A percentile compares a stretch with the other conserved stretches of the same genome.
Evolutionary conservation across 208 protist genomes (phyloP).

Genomic region (Naegleria fowleri): DNA sequence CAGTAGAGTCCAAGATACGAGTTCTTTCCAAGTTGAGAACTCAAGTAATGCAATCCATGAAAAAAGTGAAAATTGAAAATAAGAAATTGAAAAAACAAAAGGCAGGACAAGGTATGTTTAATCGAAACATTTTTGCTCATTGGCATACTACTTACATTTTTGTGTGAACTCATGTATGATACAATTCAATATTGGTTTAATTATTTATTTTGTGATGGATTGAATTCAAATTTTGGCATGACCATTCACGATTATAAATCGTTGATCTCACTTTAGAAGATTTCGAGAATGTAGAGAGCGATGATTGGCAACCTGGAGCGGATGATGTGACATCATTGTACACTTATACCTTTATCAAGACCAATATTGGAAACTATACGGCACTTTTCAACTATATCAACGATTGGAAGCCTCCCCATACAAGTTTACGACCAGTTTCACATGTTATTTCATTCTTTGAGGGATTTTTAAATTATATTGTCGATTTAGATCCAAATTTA

Average conservation of each 20-base stretch:
- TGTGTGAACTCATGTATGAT: no score
- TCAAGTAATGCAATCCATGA: neutral
- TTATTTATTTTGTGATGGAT: no score
- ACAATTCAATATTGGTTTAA: no score
- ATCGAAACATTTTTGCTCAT: no score
- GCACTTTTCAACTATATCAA: neutral
- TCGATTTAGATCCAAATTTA: neutral
- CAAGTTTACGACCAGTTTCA: neutral
- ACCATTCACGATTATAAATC: no score
- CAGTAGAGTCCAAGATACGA: neutral
- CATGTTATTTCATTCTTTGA: constrained; percentile 6
- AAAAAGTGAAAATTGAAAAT: neutral
- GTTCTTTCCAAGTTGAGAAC: neutral
- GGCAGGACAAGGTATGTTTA: neutral
- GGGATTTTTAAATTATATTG: neutral
- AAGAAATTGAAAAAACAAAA: neutral
- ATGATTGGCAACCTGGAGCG: constrained; percentile 11
- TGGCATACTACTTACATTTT: no score
- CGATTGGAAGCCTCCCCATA: neutral
- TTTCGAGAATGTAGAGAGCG: neutral
- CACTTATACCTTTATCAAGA: neutral
- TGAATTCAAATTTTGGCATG: no score
- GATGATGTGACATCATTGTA: constrained; percentile 18
- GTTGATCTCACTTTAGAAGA: no score
- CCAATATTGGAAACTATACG: neutral